These are phyloP conservation scores for Pinus taeda DNA, from an alignment of 75 land plant genomes.

Conservation along the genomic window DNA sequence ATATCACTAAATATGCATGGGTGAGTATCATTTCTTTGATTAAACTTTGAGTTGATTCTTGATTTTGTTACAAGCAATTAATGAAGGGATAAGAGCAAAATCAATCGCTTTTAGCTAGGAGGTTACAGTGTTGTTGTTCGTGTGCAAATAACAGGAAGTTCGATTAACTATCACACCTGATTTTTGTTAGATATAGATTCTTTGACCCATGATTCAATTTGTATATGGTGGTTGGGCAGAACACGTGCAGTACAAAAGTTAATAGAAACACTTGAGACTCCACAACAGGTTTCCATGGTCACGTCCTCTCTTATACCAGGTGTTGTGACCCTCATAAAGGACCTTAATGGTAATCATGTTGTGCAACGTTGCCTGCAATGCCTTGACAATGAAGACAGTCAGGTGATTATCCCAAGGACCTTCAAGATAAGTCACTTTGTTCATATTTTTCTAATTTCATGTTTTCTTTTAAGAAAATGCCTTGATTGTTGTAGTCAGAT, in stretches of 20 bases:
- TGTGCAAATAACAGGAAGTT: constrained; percentile 4
- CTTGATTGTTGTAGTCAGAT: constrained; percentile 2
- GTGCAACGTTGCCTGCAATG: constrained; percentile 69
- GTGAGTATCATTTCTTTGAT: constrained; percentile 12
- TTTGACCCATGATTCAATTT: neutral
- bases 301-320: constrained; percentile 48
- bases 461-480: neutral
- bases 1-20: constrained; percentile 52
- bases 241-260: constrained; percentile 90
- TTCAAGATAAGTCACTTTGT: neutral
- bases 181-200: neutral
- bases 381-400: constrained; percentile 42
- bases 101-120: no score
- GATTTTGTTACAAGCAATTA: neutral
- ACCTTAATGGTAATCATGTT: constrained; percentile 83
- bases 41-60: constrained; percentile 17
- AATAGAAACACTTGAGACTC: constrained; percentile 58
- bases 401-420: constrained; percentile 26
- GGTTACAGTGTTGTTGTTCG: neutral
- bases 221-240: constrained; percentile 21
- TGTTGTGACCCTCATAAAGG: constrained; percentile 52
- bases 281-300: constrained; percentile 54
- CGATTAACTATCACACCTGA: neutral
- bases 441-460: neutral
- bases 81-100: no score